phyloP scores from a whole-genome alignment of 2,329 filamentous ascomycete genomes.

The Aspergillus sp. region DNA sequence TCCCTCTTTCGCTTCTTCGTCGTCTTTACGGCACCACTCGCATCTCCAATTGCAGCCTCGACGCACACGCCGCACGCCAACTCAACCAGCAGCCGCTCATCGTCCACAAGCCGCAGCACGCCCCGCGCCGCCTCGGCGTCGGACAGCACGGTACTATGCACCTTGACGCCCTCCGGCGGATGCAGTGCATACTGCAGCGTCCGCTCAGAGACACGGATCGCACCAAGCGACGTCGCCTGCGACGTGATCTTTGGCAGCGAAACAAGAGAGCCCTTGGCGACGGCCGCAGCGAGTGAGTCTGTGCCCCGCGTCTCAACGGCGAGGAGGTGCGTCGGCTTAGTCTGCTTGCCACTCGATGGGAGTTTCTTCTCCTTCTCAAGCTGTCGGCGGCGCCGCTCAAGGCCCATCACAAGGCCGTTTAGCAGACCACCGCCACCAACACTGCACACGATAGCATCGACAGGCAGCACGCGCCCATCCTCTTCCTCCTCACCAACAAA shows the following conservation, averaged over 20 bases:
- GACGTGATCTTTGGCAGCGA: constrained; percentile 74
- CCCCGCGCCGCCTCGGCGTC: constrained; percentile 82
- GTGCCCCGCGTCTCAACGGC: constrained; percentile 78
- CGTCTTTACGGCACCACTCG: constrained; percentile 19
- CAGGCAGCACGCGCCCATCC: constrained; percentile 44
- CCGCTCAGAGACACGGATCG: constrained; percentile 68
- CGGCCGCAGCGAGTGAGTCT: constrained; percentile 67
- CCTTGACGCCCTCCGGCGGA: constrained; percentile 51
- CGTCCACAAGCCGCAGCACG: constrained; percentile 76
- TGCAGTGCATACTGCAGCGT: constrained; percentile 68
- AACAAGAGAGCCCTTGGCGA: constrained; percentile 60
- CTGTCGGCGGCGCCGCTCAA: constrained; percentile 54
- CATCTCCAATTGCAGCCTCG: constrained; percentile 51
- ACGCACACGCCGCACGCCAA: constrained; percentile 82
- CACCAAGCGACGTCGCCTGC: constrained; percentile 75
- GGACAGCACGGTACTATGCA: constrained; percentile 66
- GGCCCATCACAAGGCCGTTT: constrained; percentile 73
- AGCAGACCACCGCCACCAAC: constrained; percentile 82
- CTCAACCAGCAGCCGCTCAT: constrained; percentile 81
- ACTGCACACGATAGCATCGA: constrained; percentile 75
- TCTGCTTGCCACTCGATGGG: background rate
- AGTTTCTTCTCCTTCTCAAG: background rate
- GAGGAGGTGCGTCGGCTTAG: constrained; percentile 58
- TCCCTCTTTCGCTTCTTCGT: constrained; percentile 37
- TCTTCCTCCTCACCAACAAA: constrained; percentile 37